phyloP scores from a whole-genome alignment of 139 green algal genomes.

The Chlamydomonas incerta region DNA sequence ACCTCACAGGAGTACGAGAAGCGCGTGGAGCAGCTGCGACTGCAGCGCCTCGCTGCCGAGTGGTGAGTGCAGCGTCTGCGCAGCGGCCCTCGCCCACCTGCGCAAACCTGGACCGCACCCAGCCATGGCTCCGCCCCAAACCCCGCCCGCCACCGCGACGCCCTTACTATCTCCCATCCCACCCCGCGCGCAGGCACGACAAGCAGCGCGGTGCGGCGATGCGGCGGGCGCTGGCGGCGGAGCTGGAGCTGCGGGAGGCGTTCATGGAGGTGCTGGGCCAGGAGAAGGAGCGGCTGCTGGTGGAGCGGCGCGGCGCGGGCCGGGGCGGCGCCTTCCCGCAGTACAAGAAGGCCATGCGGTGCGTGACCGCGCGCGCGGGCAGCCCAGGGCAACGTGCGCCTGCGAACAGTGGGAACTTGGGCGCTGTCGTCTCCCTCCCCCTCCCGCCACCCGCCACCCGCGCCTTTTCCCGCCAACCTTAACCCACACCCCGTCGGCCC shows the following conservation, averaged over 20 bases:
- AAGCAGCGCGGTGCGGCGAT: background rate
- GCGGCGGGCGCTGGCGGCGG: slow-evolving; percentile 20
- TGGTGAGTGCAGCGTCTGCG: background rate
- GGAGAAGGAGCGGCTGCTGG: slow-evolving; percentile 43
- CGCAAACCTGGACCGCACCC: too few species aligned
- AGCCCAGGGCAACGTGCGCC: too few species aligned
- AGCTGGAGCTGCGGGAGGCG: slow-evolving; percentile 36
- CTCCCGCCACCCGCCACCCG: too few species aligned
- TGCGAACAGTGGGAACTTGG: too few species aligned
- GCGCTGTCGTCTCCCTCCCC: too few species aligned
- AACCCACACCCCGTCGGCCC: too few species aligned
- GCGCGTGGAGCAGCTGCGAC: slow-evolving; percentile 38
- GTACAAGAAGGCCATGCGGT: slow-evolving; percentile 19
- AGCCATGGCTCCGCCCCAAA: too few species aligned
- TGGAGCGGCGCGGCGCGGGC: slow-evolving; percentile 4
- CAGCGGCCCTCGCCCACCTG: background rate
- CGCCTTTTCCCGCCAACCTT: too few species aligned
- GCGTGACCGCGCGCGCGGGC: background rate
- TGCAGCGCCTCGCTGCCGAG: slow-evolving; percentile 19
- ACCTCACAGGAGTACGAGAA: background rate
- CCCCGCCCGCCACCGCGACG: background rate
- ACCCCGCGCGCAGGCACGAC: background rate
- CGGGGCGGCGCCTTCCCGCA: background rate
- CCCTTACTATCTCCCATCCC: background rate
- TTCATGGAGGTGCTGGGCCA: slow-evolving; percentile 49